Conservation (phyloP, 768 basidiomycete species). For the Tylopilus plumbeoviolaceoides region DNA sequence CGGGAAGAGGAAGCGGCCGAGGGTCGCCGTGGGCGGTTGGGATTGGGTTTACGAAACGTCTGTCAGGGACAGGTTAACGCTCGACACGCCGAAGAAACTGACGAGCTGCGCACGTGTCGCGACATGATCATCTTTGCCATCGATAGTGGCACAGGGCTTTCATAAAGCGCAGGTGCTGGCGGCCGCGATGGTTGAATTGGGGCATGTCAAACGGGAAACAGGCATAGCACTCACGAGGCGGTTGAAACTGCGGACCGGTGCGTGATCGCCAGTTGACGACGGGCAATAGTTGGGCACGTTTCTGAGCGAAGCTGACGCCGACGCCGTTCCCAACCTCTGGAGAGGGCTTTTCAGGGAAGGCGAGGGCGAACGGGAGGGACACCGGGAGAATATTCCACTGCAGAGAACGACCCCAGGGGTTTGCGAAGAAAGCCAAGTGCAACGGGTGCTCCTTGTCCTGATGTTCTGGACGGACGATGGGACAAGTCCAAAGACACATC, state of each 20-base stretch:
- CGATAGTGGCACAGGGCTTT: constrained; percentile 40
- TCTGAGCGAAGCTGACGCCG: constrained; percentile 5
- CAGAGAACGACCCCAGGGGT: constrained; percentile 19
- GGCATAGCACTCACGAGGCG: constrained; percentile 27
- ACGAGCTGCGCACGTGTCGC: constrained; percentile 38
- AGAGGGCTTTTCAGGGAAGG: constrained; percentile 19
- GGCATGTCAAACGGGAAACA: not conserved
- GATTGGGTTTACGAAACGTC: constrained; percentile 34
- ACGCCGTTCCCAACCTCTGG: constrained; percentile 7
- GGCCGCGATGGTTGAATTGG: not conserved
- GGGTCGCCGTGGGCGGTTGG: constrained; percentile 22
- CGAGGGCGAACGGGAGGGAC: constrained; percentile 26
- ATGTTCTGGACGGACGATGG: constrained; percentile 7
- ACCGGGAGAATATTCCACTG: constrained; percentile 27
- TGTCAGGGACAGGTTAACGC: constrained; percentile 7
- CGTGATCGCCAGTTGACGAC: constrained; percentile 23
- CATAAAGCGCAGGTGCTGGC: constrained; percentile 41
- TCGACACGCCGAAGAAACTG: not conserved
- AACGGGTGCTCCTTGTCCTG: constrained; percentile 15
- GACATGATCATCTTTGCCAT: constrained; percentile 55
- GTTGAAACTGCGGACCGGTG: constrained; percentile 26
- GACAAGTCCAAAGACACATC: constrained; percentile 27
- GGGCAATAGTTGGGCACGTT: constrained; percentile 13
- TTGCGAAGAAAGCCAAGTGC: not conserved
- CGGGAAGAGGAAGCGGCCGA: constrained; percentile 18